Percentiles rank a stretch among this genome's conserved stretches.
Conservation (phyloP, 257 asterid genomes). For the Nyctanthes arbortristis region DNA sequence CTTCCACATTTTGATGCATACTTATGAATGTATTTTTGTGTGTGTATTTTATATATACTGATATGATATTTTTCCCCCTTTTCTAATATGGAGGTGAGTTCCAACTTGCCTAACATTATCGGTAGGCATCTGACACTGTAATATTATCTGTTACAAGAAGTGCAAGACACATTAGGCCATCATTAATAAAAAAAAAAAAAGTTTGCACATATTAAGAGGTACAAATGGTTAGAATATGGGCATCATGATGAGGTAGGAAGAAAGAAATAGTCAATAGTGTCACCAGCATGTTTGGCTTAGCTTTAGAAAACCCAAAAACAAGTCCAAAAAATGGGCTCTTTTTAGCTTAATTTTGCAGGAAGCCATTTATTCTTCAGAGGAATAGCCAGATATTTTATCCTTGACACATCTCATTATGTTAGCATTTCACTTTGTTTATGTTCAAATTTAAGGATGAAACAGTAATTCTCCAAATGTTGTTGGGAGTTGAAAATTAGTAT, state of each 20-base stretch:
- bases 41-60: not conserved
- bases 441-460: no score
- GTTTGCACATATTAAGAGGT: not conserved
- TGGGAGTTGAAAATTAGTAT: not conserved
- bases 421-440: no score
- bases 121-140: not conserved
- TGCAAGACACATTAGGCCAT: conserved; percentile 20
- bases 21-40: conserved; percentile 8
- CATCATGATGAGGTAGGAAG: not conserved
- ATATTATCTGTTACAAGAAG: not conserved
- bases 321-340: not conserved
- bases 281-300: not conserved
- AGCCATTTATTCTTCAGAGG: no score
- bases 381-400: no score
- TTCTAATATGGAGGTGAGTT: conserved; percentile 26
- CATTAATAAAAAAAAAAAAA: not conserved
- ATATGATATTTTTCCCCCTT: not conserved
- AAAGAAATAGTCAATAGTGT: not conserved
- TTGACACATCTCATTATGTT: no score
- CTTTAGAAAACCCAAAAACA: no score
- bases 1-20: conserved; percentile 12
- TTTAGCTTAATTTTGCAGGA: not conserved
- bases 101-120: conserved; percentile 46
- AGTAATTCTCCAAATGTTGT: no score
- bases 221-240: not conserved